Conservation (phyloP, 2,329 filamentous ascomycete species). For the Fusarium xyrophilum region DNA sequence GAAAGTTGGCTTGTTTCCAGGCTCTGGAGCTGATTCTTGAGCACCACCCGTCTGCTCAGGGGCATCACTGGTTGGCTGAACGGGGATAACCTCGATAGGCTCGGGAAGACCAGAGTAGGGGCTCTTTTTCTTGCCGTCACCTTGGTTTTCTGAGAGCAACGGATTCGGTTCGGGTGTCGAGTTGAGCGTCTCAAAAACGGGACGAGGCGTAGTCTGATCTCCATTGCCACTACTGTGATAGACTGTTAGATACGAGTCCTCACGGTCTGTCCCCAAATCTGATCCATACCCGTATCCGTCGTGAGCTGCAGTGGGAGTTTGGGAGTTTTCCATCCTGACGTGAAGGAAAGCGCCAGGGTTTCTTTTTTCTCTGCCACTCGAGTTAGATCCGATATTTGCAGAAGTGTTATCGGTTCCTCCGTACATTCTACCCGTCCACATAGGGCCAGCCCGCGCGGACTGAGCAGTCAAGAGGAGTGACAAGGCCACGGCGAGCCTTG, state of each 20-base stretch:
- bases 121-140: slow-evolving; percentile 8
- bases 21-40: slow-evolving; percentile 14
- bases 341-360: slow-evolving; percentile 28
- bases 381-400: slow-evolving; percentile 6
- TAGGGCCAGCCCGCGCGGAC: slow-evolving; percentile 47
- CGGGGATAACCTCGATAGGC: slow-evolving; percentile 33
- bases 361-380: slow-evolving; percentile 29
- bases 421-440: slow-evolving; percentile 45
- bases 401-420: slow-evolving; percentile 3
- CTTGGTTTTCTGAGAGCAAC: slow-evolving; percentile 11
- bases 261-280: neutral
- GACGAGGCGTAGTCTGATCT: slow-evolving; percentile 35
- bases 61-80: slow-evolving; percentile 6
- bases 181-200: slow-evolving; percentile 38
- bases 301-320: slow-evolving; percentile 24
- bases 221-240: slow-evolving; percentile 18
- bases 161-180: slow-evolving; percentile 32
- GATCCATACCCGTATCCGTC: slow-evolving; percentile 30
- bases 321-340: slow-evolving; percentile 20
- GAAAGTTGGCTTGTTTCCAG: slow-evolving; percentile 17
- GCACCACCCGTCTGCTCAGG: slow-evolving; percentile 9
- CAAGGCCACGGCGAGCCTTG: slow-evolving; percentile 33
- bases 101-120: slow-evolving; percentile 6
- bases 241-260: slow-evolving; percentile 14
- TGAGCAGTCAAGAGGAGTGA: slow-evolving; percentile 42